phyloP scores from a whole-genome alignment of 2,329 filamentous ascomycete species.

The Alternaria infectoria region DNA sequence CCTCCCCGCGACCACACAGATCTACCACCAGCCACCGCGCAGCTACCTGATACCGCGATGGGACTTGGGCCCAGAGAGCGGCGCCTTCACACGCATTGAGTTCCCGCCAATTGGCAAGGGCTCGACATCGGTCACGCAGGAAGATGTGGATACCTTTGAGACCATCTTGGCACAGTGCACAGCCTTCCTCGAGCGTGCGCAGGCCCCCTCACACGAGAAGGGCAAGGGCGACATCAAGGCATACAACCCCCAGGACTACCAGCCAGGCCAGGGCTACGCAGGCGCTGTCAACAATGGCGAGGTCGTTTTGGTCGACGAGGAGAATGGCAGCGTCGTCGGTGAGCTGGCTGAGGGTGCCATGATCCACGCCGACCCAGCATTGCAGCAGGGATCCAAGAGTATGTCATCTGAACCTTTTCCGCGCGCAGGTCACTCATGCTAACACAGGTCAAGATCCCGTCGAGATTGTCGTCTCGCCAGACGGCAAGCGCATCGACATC shows the following conservation, averaged over 20 bases:
- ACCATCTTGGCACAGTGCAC: slow-evolving; percentile 98
- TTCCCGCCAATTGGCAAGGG: slow-evolving; percentile 78
- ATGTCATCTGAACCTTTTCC: slow-evolving; percentile 35
- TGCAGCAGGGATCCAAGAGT: slow-evolving; percentile 93
- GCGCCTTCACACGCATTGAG: slow-evolving; percentile 91
- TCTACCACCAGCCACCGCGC: slow-evolving; percentile 91
- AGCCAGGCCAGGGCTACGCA: slow-evolving; percentile 79
- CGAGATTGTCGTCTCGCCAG: slow-evolving; percentile 74
- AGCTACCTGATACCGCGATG: slow-evolving; percentile 95
- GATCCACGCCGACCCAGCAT: slow-evolving; percentile 74
- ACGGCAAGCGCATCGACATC: slow-evolving; percentile 72
- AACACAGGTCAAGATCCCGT: slow-evolving; percentile 68
- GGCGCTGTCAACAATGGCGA: slow-evolving; percentile 63
- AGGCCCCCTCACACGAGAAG: slow-evolving; percentile 59
- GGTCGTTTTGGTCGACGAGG: slow-evolving; percentile 93
- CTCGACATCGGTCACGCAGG: slow-evolving; percentile 71
- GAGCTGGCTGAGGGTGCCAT: slow-evolving; percentile 85
- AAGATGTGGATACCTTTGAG: slow-evolving; percentile 95
- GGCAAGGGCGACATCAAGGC: slow-evolving; percentile 42
- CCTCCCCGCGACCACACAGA: slow-evolving; percentile 92
- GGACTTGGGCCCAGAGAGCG: slow-evolving; percentile 87
- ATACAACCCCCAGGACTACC: slow-evolving; percentile 85
- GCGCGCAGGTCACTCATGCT: slow-evolving; percentile 22
- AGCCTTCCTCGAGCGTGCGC: slow-evolving; percentile 85
- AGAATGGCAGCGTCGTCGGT: slow-evolving; percentile 93